Percentiles rank a stretch among this genome's conserved stretches.
These are phyloP conservation scores for Solanum clarkiae DNA, from an alignment of 257 asterid genomes.

Conservation along the genomic window DNA sequence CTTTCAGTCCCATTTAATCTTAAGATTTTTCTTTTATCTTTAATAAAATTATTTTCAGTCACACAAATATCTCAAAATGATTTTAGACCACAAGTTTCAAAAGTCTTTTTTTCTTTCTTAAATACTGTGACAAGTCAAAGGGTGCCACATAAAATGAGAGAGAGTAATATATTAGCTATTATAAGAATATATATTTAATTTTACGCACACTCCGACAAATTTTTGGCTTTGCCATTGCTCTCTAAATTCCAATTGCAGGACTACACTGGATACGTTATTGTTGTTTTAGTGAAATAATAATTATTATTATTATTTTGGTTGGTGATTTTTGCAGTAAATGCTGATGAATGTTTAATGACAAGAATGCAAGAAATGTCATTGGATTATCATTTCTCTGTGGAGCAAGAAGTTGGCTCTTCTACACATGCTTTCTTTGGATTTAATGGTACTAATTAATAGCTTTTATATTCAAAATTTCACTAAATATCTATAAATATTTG, in stretches of 20 bases:
- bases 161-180: not conserved
- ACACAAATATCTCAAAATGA: too few species aligned
- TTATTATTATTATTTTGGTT: not conserved
- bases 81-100: too few species aligned
- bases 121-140: too few species aligned
- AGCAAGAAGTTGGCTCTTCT: slow-evolving; percentile 98
- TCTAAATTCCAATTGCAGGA: not conserved
- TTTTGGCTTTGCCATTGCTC: not conserved
- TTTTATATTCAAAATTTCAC: too few species aligned
- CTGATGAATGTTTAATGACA: slow-evolving; percentile 94
- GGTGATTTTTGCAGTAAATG: slow-evolving; percentile 46
- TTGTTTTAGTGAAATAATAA: not conserved
- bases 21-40: fast-evolving
- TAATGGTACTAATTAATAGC: slow-evolving; percentile 44
- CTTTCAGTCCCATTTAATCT: too few species aligned
- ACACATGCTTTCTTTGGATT: slow-evolving; percentile 90
- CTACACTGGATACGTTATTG: not conserved
- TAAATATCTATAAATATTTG: not conserved
- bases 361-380: slow-evolving; percentile 99
- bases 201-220: not conserved
- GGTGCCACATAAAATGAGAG: too few species aligned
- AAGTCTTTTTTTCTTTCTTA: too few species aligned
- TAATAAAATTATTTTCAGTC: too few species aligned
- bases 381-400: slow-evolving; percentile 85
- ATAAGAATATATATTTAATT: too few species aligned